phyloP scores from a whole-genome alignment of 768 basidiomycete genomes.

The Galerina marginata region DNA sequence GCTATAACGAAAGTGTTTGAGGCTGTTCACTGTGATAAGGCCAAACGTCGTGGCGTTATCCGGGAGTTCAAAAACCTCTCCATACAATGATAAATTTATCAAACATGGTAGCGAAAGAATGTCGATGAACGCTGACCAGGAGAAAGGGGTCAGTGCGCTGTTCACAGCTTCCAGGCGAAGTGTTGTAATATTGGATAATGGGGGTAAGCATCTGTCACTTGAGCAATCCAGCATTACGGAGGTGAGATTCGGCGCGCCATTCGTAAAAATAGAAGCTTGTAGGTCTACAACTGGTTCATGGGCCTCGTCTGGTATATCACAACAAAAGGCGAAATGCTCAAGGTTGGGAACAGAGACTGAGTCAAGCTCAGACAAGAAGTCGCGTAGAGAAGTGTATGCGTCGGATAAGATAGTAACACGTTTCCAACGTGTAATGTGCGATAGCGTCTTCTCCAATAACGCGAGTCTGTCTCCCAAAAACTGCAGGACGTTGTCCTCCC shows the following conservation, averaged over 20 bases:
- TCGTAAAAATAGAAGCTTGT: slow-evolving; percentile 12
- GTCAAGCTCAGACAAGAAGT: background rate
- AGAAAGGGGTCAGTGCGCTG: background rate
- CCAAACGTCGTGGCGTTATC: background rate
- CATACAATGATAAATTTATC: slow-evolving; percentile 19
- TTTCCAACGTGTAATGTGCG: background rate
- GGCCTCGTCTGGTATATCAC: background rate
- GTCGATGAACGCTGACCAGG: slow-evolving; percentile 5
- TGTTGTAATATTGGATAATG: slow-evolving; percentile 21
- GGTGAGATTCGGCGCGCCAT: slow-evolving; percentile 23
- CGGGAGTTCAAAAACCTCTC: slow-evolving; percentile 6
- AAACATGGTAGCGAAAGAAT: slow-evolving; percentile 21
- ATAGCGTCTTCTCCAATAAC: background rate
- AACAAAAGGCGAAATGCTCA: slow-evolving; percentile 17
- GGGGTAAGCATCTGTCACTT: background rate
- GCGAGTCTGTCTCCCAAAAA: background rate
- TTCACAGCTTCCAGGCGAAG: slow-evolving; percentile 19
- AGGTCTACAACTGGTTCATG: background rate
- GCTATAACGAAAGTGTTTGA: slow-evolving; percentile 11
- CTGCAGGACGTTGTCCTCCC: background rate
- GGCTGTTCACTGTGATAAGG: background rate
- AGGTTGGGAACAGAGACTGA: slow-evolving; percentile 20
- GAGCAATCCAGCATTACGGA: slow-evolving; percentile 20
- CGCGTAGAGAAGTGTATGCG: background rate
- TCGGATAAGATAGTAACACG: background rate